Evolutionary conservation across 148 eudicot genomes (phyloP).

Genomic region (Cornus florida): DNA sequence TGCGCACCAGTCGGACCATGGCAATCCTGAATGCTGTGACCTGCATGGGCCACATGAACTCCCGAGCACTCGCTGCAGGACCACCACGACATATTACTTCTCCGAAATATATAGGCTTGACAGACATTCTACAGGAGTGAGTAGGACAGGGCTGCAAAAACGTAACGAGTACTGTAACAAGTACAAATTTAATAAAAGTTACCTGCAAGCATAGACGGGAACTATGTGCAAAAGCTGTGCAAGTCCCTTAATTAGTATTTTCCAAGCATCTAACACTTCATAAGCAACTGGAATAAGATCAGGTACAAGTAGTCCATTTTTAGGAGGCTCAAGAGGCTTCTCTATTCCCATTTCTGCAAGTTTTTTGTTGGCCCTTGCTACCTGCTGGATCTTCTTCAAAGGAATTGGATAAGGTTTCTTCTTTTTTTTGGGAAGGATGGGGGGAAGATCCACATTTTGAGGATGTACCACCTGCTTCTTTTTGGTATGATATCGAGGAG

Average conservation of each 20-base stretch:
- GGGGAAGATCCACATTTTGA: slow-evolving; percentile 95
- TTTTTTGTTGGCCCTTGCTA: slow-evolving; percentile 74
- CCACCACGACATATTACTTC: slow-evolving; percentile 2
- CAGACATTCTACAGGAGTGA: neutral
- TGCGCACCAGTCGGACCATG: slow-evolving; percentile 51
- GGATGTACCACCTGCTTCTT: slow-evolving; percentile 39
- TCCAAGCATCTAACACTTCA: slow-evolving; percentile 86
- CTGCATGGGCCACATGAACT: slow-evolving; percentile 62
- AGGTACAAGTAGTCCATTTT: slow-evolving; percentile 80
- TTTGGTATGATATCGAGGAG: slow-evolving; percentile 25
- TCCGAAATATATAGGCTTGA: neutral
- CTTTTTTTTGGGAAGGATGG: slow-evolving; percentile 65
- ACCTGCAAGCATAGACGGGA: slow-evolving; percentile 96
- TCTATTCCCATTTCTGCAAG: slow-evolving; percentile 81
- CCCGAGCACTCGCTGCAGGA: slow-evolving; percentile 79
- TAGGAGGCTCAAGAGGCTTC: slow-evolving; percentile 82
- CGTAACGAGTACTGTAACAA: neutral
- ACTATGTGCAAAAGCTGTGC: slow-evolving; percentile 82
- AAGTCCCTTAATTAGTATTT: slow-evolving; percentile 72
- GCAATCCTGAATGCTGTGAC: slow-evolving; percentile 78
- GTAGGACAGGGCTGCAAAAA: neutral
- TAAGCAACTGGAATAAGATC: slow-evolving; percentile 81
- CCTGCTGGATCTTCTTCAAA: slow-evolving; percentile 57
- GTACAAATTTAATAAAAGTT: neutral
- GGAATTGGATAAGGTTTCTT: slow-evolving; percentile 97